These are phyloP conservation scores for Mycena citricolor DNA, from an alignment of 1,284 basidiomycete species.

Conservation along the genomic window DNA sequence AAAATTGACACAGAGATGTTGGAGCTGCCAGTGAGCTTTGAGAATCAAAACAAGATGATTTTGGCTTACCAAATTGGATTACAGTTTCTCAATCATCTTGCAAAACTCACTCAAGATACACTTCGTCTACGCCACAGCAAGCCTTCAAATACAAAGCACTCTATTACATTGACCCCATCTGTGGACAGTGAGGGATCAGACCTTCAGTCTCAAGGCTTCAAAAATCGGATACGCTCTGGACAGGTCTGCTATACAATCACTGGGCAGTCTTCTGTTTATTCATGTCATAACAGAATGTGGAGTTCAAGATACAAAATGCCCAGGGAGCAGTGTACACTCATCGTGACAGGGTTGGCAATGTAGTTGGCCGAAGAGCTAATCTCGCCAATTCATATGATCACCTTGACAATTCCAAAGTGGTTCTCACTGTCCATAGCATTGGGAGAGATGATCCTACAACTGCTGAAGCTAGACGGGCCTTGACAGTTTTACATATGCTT, in stretches of 20 bases:
- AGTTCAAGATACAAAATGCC: conserved; percentile 25
- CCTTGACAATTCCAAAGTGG: conserved; percentile 29
- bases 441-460: conserved; percentile 53
- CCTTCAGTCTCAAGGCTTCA: conserved; percentile 19
- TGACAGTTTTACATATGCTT: conserved; percentile 47
- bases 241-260: conserved; percentile 24
- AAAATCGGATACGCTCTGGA: conserved; percentile 39
- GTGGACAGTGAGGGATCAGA: not conserved
- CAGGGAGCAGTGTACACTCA: conserved; percentile 23
- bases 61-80: conserved; percentile 5
- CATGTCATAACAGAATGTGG: conserved; percentile 33
- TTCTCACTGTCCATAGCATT: conserved; percentile 40
- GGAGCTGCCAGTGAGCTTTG: conserved; percentile 31
- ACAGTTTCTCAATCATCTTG: conserved; percentile 43
- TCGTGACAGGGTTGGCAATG: conserved; percentile 13
- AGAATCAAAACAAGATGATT: not conserved
- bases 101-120: conserved; percentile 49
- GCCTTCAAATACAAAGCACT: conserved; percentile 39
- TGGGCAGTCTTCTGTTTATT: not conserved
- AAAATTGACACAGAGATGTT: conserved; percentile 45
- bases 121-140: conserved; percentile 49
- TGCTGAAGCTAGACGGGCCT: conserved; percentile 48
- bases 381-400: conserved; percentile 11
- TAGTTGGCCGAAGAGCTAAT: conserved; percentile 21
- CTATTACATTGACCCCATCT: not conserved